phyloP scores from a whole-genome alignment of 257 asterid genomes.

The Ocimum tenuiflorum region DNA sequence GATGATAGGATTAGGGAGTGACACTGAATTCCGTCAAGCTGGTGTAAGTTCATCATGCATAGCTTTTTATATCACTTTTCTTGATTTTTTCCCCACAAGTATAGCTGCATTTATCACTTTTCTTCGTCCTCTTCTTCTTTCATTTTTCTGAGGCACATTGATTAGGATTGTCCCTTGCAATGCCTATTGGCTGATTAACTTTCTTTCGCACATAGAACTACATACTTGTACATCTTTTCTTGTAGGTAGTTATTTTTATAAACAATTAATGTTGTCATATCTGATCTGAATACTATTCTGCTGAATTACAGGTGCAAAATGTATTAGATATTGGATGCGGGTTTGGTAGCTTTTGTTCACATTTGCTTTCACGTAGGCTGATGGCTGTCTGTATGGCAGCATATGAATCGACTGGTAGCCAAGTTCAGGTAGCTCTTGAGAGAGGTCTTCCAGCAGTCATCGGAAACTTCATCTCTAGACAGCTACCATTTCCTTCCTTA shows the following conservation, averaged over 20 bases:
- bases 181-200: background rate
- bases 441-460: slow-evolving; percentile 98
- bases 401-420: slow-evolving; percentile 93
- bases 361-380: slow-evolving; percentile 71
- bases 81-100: too few relatives aligned
- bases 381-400: slow-evolving; percentile 94
- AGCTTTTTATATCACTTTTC: background rate
- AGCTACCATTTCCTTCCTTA: slow-evolving; percentile 87
- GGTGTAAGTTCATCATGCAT: slow-evolving; percentile 55
- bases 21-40: slow-evolving; percentile 62
- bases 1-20: slow-evolving; percentile 88
- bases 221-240: background rate
- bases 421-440: slow-evolving; percentile 93
- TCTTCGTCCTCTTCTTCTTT: background rate
- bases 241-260: slow-evolving; percentile 4
- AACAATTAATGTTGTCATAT: background rate
- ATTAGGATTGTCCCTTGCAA: background rate
- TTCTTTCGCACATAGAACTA: slow-evolving; percentile 9
- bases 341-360: slow-evolving; percentile 95
- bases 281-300: slow-evolving; percentile 15
- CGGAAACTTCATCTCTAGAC: slow-evolving; percentile 71
- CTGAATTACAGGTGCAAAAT: slow-evolving; percentile 62
- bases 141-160: background rate
- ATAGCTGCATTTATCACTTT: background rate
- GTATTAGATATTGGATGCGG: slow-evolving; percentile 96